Conservation (phyloP, 331 rosid species). For the Rhamnella rubrinervis region DNA sequence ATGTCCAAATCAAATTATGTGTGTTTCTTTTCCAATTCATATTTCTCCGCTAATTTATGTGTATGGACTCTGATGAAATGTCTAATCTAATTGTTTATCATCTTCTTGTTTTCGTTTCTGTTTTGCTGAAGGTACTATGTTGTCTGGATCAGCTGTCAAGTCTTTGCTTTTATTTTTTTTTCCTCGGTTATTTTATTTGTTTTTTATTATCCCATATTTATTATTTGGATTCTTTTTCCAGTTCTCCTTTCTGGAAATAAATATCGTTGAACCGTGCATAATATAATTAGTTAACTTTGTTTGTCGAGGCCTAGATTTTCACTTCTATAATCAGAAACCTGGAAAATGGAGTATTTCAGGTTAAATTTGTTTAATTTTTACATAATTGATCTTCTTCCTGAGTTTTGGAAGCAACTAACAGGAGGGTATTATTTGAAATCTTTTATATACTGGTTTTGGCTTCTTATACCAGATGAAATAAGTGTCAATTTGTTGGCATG, state of each 20-base stretch:
- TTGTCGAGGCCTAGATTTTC: neutral
- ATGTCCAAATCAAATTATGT: slow-evolving; percentile 26
- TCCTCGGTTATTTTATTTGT: neutral
- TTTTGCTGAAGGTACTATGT: neutral
- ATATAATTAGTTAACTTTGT: neutral
- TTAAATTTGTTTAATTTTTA: neutral
- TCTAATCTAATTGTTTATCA: slow-evolving; percentile 11
- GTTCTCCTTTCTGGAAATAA: neutral
- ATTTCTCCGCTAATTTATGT: slow-evolving; percentile 8
- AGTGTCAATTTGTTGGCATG: neutral
- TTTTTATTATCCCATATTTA: neutral
- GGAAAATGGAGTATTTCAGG: neutral
- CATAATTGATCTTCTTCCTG: neutral
- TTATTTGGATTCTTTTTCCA: neutral
- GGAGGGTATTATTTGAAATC: too few relatives aligned
- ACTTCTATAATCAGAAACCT: neutral
- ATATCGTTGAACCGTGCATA: neutral
- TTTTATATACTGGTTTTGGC: too few relatives aligned
- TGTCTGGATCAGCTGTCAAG: slow-evolving; percentile 10
- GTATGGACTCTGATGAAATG: slow-evolving; percentile 21
- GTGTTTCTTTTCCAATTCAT: slow-evolving; percentile 1
- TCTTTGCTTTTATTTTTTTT: neutral
- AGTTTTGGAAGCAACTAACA: slow-evolving; percentile 1
- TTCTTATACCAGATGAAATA: too few relatives aligned
- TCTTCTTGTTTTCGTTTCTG: neutral